These are phyloP conservation scores for Russula olivacea DNA, from an alignment of 768 basidiomycete genomes.

Conservation along the genomic window DNA sequence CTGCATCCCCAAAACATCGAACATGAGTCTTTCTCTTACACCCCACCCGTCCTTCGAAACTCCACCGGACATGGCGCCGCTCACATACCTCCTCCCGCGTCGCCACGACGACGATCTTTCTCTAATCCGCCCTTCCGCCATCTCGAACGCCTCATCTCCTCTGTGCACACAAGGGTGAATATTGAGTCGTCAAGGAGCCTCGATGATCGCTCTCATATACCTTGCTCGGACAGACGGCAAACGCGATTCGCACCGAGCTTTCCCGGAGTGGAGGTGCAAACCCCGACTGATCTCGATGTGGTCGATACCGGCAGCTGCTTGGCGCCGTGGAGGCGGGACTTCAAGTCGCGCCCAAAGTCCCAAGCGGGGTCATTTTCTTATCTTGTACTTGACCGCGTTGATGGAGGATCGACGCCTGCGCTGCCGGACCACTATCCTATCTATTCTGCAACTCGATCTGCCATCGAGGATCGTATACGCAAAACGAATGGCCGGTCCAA, in stretches of 20 bases:
- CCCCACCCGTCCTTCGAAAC: not conserved
- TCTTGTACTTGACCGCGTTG: slow-evolving; percentile 16
- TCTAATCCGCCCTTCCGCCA: slow-evolving; percentile 1
- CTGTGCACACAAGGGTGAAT: slow-evolving; percentile 40
- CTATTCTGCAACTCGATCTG: slow-evolving; percentile 19
- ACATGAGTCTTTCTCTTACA: slow-evolving; percentile 1
- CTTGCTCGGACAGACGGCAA: slow-evolving; percentile 33
- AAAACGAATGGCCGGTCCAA: slow-evolving; percentile 54
- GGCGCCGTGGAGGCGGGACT: slow-evolving; percentile 42
- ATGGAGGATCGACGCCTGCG: not conserved
- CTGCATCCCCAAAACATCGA: slow-evolving; percentile 2
- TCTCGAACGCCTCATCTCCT: not conserved
- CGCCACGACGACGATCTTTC: slow-evolving; percentile 13
- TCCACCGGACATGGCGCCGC: not conserved
- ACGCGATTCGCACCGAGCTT: slow-evolving; percentile 23
- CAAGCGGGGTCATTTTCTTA: slow-evolving; percentile 20
- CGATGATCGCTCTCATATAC: slow-evolving; percentile 50
- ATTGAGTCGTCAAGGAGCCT: slow-evolving; percentile 41
- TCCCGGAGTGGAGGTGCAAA: slow-evolving; percentile 4
- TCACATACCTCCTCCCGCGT: not conserved
- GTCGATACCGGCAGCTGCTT: slow-evolving; percentile 35
- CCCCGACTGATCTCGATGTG: slow-evolving; percentile 23
- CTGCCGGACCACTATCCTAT: slow-evolving; percentile 23
- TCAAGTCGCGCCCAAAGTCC: slow-evolving; percentile 29
- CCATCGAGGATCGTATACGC: slow-evolving; percentile 27